These are phyloP conservation scores for Rickenella mellea DNA, from an alignment of 768 basidiomycete genomes.

Conservation along the genomic window DNA sequence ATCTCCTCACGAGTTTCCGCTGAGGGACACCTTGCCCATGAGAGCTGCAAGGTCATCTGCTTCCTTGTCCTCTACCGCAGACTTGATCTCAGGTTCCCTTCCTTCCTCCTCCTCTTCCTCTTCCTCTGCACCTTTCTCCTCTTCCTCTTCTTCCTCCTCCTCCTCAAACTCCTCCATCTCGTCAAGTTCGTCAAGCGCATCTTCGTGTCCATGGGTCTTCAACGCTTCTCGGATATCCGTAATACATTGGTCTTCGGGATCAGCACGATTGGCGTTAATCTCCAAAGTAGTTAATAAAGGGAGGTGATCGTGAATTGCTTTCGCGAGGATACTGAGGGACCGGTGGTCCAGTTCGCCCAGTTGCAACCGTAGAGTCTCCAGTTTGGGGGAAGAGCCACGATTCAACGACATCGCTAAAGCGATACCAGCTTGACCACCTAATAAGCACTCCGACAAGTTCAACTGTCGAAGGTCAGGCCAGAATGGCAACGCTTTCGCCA, in stretches of 20 bases:
- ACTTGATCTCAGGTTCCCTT: conserved; percentile 4
- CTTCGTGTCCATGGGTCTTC: conserved; percentile 26
- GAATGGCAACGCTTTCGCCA: conserved; percentile 52
- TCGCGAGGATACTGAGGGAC: conserved; percentile 58
- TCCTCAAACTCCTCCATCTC: conserved; percentile 68
- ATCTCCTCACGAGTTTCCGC: not conserved
- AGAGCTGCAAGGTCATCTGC: conserved; percentile 57
- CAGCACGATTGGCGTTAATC: conserved; percentile 65
- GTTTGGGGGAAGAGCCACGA: conserved; percentile 60
- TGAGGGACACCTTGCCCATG: conserved; percentile 36
- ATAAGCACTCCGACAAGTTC: conserved; percentile 87
- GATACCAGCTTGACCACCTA: conserved; percentile 75
- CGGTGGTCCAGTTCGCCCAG: conserved; percentile 81
- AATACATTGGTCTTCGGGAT: conserved; percentile 34
- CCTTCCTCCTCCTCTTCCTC: conserved; percentile 12
- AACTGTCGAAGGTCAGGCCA: conserved; percentile 72
- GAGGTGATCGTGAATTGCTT: conserved; percentile 53
- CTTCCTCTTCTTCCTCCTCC: conserved; percentile 16
- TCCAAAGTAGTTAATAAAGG: conserved; percentile 59
- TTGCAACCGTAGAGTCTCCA: conserved; percentile 75
- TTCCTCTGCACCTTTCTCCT: conserved; percentile 20
- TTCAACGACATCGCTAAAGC: conserved; percentile 50
- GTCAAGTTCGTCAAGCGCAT: conserved; percentile 39
- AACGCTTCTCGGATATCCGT: conserved; percentile 30
- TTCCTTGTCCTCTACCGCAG: conserved; percentile 19